Evolutionary conservation across 2,329 filamentous ascomycete species (phyloP), one percentile per base, ranked within the genome.

Genomic region (Ophiocordyceps robertsii): DNA sequence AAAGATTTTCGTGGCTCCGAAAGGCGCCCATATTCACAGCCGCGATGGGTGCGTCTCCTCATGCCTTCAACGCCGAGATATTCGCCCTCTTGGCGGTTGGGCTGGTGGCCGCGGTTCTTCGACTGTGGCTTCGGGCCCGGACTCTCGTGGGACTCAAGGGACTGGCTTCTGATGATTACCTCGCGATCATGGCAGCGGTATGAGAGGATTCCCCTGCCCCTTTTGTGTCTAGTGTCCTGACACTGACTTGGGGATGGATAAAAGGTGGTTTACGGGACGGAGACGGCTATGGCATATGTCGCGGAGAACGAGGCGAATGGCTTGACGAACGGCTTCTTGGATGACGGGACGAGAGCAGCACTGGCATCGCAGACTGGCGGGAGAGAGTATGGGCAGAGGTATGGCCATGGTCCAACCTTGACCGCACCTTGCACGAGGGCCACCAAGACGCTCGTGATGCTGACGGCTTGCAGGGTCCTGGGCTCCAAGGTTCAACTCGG

Each of bases 401-500:
- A 36, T 6, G 14, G 16, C 9, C n/a, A 6, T 16, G 17, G 9
- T 10, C 16, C 5, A 5, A 14, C 10, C 6, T 17, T 9, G 24
- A 27, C 24, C 24, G 3, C 19, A 6, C 6, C 24, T 27, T 6
- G 24, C 24, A 27, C 9, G 24, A 27, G 24, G 7, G 24, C 24
- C 24, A 6, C 24, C 24, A 27, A 9, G 6, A 9, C 24, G 24
- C 6, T 3, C 3, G 9, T 6, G 24, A 27, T 40, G 11, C 32
- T 43, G 32, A 43, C 37, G 11, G n/a, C 16, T 11, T 31, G 5
- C 35, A 48, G 46, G 32, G 38, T 42, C 39, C 17, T 44, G 9
- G 46, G 44, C 31, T 46, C 42, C n/a, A 46, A 48, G n/a, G 29
- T 48, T 5, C 41, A 44, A 24, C 33, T 44, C 11, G 43, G 37